Evolutionary conservation across 2,329 filamentous ascomycete genomes (phyloP).

Genomic region (Ophiostoma sp.): DNA sequence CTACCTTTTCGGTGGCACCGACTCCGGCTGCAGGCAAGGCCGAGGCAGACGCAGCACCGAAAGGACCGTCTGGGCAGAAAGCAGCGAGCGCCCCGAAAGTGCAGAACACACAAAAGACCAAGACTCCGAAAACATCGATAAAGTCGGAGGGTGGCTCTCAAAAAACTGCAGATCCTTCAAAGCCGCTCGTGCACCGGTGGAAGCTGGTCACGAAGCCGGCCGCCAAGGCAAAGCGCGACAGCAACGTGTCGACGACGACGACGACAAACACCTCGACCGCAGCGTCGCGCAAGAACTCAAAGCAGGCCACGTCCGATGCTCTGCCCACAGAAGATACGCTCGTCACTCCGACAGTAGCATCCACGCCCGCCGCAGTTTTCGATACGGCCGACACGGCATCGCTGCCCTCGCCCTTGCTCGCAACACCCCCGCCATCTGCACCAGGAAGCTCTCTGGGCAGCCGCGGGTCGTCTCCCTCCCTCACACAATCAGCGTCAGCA

Average conservation of each 20-base stretch:
- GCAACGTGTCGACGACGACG: neutral
- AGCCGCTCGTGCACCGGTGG: conserved; percentile 29
- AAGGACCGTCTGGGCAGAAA: neutral
- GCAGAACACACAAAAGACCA: neutral
- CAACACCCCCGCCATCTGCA: conserved; percentile 15
- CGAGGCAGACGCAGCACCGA: neutral
- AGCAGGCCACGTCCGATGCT: neutral
- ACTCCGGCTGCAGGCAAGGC: neutral
- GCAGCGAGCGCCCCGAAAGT: neutral
- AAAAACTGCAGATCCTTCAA: conserved; percentile 11
- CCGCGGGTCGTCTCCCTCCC: conserved; percentile 12
- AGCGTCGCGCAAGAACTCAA: neutral
- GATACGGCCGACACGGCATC: conserved; percentile 15
- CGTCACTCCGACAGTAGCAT: neutral
- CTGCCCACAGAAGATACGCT: neutral
- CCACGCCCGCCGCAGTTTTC: conserved; percentile 13
- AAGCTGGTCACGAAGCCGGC: conserved; percentile 31
- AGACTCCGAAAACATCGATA: neutral
- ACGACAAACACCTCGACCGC: neutral
- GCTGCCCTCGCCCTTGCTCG: conserved; percentile 15
- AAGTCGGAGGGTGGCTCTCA: neutral
- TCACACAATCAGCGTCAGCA: neutral
- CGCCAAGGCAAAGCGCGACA: conserved; percentile 9
- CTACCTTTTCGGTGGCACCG: neutral
- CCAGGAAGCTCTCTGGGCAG: conserved; percentile 15